Evolutionary conservation across 2,329 filamentous ascomycete genomes (phyloP), one percentile per base, ranked within the genome.

Genomic region (Arthrobotrys pseudoclavata): DNA sequence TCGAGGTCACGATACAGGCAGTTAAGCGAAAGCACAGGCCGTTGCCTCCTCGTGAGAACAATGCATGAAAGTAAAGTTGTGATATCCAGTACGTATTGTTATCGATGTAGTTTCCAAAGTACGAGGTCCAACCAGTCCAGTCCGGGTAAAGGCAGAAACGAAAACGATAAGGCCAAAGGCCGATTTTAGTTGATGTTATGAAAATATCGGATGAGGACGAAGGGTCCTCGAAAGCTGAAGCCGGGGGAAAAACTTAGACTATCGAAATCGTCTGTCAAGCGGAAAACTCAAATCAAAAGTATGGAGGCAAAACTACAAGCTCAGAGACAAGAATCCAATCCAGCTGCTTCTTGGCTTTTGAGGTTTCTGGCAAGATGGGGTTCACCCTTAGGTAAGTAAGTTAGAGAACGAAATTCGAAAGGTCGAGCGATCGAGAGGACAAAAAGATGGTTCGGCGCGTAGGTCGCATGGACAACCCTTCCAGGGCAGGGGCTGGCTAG

Each of bases 391-490:
- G 55, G 62, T 50, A 50, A 53, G 31, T 40, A 64, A 42, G 69
- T 55, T 47, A 34, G 37, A n/a, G 42, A 67, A 62, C 20, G 50
- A 40, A 40, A 40, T 40, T 15, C 37, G 12, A 66, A 60, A 67
- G 69, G 69, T 48, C 50, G 66, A 61, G 37, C 29, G 18, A 34
- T 61, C 31, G 22, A 66, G 37, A 50, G 24, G 47, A 42, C 31
- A 34, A 50, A 42, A 60, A 60, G 55, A 50, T 37, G 34, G 66
- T 52, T 48, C 67, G 67, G 74, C 67, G 67, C 67, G 68, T 77
- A 77, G 60, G 74, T 62, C 67, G 74, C 67, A 70, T 77, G 74
- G 48, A 70, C 72, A 53, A 67, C 63, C 55, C 64, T 47, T 48
- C 63, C 20, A 55, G 47, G 57, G 64, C 71, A 60, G 40, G 69